Evolutionary conservation across 345 rosid genomes (phyloP).

Genomic region (Kandelia obovata): DNA sequence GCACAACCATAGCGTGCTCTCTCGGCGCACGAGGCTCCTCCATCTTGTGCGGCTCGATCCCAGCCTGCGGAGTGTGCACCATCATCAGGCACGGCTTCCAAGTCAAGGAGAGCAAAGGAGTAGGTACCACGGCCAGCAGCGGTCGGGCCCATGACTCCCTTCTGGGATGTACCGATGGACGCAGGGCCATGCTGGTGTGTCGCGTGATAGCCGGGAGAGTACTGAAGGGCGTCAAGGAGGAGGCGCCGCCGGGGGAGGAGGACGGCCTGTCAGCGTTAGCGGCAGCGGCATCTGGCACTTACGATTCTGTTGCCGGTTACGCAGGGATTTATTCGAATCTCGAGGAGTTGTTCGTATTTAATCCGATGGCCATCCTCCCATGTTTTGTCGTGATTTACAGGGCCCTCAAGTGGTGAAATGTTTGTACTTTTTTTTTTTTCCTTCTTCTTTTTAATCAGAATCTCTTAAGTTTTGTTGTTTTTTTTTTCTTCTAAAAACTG

Average conservation of each 20-base stretch:
- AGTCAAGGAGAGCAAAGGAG: conserved; percentile 39
- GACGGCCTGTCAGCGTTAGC: conserved; percentile 9
- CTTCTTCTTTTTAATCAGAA: too few species aligned
- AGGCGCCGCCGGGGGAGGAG: conserved; percentile 31
- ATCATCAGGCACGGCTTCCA: conserved; percentile 75
- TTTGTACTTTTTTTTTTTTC: too few species aligned
- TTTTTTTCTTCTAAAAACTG: too few species aligned
- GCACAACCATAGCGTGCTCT: conserved; percentile 73
- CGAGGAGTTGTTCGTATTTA: conserved; percentile 76
- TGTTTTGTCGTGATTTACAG: conserved; percentile 93
- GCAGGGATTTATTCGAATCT: conserved; percentile 69
- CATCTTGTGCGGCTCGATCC: conserved; percentile 74
- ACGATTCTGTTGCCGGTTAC: conserved; percentile 73
- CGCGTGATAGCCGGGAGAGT: conserved; percentile 96
- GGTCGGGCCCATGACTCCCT: conserved; percentile 88
- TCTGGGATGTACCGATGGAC: conserved; percentile 43
- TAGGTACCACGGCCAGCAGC: conserved; percentile 88
- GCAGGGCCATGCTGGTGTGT: conserved; percentile 90
- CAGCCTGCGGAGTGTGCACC: conserved; percentile 90
- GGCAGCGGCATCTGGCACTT: conserved; percentile 34
- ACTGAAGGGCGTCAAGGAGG: conserved; percentile 42
- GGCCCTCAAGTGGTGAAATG: conserved; percentile 35
- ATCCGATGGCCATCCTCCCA: conserved; percentile 88
- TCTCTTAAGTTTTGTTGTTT: too few species aligned
- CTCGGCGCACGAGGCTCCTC: conserved; percentile 79